Conservation (phyloP, 2,329 filamentous ascomycete genomes). For the Talaromyces sp. region DNA sequence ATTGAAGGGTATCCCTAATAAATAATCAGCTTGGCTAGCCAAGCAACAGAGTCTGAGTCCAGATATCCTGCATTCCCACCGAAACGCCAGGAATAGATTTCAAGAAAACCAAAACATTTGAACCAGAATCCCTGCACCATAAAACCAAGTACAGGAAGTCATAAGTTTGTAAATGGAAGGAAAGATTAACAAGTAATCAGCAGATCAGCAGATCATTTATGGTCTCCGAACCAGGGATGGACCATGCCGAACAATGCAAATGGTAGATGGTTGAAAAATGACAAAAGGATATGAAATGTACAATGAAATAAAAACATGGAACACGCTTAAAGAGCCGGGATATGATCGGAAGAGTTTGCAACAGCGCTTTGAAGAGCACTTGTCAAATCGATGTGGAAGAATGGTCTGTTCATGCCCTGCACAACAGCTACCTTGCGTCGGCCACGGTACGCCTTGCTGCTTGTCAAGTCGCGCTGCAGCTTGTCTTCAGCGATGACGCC, state of each 20-base stretch:
- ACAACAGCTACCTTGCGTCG: constrained; percentile 63
- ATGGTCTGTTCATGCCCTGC: constrained; percentile 81
- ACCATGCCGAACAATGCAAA: constrained; percentile 10
- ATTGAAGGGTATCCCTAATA: constrained; percentile 19
- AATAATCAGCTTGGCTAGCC: constrained; percentile 1
- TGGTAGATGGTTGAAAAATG: constrained; percentile 9
- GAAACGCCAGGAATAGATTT: background rate
- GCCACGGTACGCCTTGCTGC: constrained; percentile 51
- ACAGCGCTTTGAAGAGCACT: constrained; percentile 86
- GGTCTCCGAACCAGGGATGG: constrained; percentile 25
- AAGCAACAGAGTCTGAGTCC: background rate
- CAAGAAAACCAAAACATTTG: constrained; percentile 2
- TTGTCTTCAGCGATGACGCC: constrained; percentile 37
- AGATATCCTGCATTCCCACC: background rate
- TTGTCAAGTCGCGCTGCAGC: constrained; percentile 50
- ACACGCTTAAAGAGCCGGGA: constrained; percentile 13
- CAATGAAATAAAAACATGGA: constrained; percentile 5
- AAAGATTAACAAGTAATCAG: constrained; percentile 26
- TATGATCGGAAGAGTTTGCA: constrained; percentile 66
- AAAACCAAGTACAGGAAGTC: background rate
- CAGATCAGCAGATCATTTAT: constrained; percentile 22
- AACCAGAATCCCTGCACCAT: background rate
- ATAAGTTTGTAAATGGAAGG: constrained; percentile 1
- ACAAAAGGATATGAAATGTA: background rate
- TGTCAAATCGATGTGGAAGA: constrained; percentile 93